These are phyloP conservation scores for Platanthera zijinensis DNA, from an alignment of 106 monocot species.

Conservation along the genomic window DNA sequence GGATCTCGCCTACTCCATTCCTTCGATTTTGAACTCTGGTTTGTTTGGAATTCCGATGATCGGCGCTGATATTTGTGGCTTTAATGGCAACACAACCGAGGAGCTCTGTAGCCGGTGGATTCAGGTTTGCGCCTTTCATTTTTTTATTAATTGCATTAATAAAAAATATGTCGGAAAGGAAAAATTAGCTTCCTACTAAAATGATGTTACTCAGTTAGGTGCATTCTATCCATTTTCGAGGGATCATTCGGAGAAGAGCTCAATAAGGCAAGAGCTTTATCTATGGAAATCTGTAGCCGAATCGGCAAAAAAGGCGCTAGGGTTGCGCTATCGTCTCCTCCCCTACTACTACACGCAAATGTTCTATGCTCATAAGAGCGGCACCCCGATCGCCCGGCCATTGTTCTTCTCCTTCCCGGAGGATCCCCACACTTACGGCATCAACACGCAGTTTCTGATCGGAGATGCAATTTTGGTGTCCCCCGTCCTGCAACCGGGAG, in stretches of 20 bases:
- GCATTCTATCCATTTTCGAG: conserved; percentile 88
- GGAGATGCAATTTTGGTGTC: conserved; percentile 22
- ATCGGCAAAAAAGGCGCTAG: conserved; percentile 53
- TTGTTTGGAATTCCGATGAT: conserved; percentile 81
- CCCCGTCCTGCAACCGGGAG: conserved; percentile 14
- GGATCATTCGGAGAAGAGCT: conserved; percentile 31
- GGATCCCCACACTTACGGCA: conserved; percentile 34
- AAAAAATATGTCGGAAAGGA: no score
- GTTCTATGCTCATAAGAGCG: conserved; percentile 57
- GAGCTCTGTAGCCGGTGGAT: conserved; percentile 72
- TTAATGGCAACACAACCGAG: conserved; percentile 43
- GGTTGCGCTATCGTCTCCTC: conserved; percentile 64
- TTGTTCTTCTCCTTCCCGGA: conserved; percentile 79
- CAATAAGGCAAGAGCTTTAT: conserved; percentile 53
- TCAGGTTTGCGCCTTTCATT: conserved; percentile 23
- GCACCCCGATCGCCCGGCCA: conserved; percentile 69
- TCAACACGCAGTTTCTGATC: conserved; percentile 54
- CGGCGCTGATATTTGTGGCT: conserved; percentile 80
- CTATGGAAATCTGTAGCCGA: conserved; percentile 51
- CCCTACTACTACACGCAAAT: conserved; percentile 74
- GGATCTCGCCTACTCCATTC: conserved; percentile 54
- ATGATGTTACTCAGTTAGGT: conserved; percentile 30
- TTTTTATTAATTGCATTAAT: background rate
- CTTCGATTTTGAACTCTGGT: conserved; percentile 51
- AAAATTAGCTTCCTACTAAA: no score